Conservation (phyloP, 208 protist genomes). For the Crithidia fasciculata region DNA sequence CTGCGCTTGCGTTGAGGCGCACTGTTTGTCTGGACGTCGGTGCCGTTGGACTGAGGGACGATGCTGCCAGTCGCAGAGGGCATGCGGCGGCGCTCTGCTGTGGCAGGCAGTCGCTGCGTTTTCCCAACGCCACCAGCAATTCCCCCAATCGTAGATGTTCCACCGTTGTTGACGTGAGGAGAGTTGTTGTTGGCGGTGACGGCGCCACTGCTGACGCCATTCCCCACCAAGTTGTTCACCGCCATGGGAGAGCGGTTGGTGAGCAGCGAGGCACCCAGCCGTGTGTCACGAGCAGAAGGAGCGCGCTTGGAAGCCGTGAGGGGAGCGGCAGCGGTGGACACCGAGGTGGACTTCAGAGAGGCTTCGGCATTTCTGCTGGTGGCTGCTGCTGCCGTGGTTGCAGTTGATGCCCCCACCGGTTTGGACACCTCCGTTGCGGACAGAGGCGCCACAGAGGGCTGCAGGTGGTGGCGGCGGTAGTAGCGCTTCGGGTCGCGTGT, state of each 20-base stretch:
- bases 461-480: constrained; percentile 15
- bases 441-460: neutral
- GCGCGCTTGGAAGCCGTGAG: neutral
- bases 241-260: neutral
- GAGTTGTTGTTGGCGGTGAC: neutral
- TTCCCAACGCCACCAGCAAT: no score
- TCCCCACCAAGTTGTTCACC: constrained; percentile 6
- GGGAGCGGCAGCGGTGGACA: neutral
- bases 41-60: neutral
- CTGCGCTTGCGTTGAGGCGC: neutral
- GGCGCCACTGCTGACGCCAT: neutral
- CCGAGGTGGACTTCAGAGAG: neutral
- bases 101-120: neutral
- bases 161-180: neutral
- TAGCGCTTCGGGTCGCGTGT: constrained; percentile 3
- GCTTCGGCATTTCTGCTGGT: neutral
- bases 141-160: no score
- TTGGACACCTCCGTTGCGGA: constrained; percentile 4
- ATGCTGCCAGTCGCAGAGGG: neutral
- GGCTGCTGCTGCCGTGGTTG: neutral
- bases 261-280: neutral
- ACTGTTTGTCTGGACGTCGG: neutral
- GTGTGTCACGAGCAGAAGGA: neutral
- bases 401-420: neutral
- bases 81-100: neutral